Conservation (phyloP, 148 eudicot species). For the Rhododendron henanense region DNA sequence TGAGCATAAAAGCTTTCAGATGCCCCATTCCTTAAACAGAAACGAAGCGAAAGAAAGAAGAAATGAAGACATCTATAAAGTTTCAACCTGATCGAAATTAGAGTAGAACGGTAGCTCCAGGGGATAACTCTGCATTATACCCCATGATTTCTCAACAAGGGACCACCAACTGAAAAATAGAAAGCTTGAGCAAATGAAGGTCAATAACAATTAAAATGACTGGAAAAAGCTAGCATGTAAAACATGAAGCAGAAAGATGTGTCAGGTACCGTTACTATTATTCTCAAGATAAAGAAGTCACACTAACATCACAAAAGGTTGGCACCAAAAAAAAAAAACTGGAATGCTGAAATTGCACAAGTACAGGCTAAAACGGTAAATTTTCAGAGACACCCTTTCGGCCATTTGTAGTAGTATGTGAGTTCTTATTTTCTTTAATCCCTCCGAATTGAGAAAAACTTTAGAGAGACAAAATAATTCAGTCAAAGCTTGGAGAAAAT, state of each 20-base stretch:
- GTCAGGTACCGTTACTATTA: not conserved
- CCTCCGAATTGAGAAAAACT: not conserved
- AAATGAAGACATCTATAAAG: not conserved
- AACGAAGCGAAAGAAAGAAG: not conserved
- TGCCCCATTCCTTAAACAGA: conserved; percentile 21
- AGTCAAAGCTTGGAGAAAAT: not conserved
- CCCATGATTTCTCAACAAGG: conserved; percentile 66
- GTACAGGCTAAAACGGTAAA: not conserved
- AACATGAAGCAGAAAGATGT: not conserved
- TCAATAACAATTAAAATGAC: conserved; percentile 1
- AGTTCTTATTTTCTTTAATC: conserved; percentile 4
- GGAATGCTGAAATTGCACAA: not conserved
- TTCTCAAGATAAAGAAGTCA: not conserved
- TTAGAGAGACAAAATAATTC: not conserved
- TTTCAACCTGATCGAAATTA: conserved; percentile 56
- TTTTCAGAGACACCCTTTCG: not conserved
- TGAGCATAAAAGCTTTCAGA: conserved; percentile 37
- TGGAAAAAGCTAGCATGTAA: not conserved
- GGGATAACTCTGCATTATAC: conserved; percentile 47
- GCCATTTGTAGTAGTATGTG: not conserved
- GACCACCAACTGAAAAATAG: conserved; percentile 57
- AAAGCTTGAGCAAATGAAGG: conserved; percentile 4
- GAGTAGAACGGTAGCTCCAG: conserved; percentile 50
- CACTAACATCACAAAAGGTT: not conserved
- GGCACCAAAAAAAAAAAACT: not conserved